Conservation (phyloP, 768 basidiomycete species). For the Jaapia argillacea region DNA sequence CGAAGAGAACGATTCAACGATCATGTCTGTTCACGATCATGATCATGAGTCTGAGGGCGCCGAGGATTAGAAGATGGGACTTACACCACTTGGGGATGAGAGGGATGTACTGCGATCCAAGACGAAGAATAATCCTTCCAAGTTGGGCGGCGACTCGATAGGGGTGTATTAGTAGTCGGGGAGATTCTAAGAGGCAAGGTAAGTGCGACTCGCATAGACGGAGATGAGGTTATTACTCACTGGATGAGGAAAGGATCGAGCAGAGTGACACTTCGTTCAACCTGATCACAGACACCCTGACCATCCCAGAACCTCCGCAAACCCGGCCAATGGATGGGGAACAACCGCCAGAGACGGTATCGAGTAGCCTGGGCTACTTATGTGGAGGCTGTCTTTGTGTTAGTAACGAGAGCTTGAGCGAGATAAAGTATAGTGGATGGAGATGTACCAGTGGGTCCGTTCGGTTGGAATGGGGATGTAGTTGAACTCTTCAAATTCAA, state of each 20-base stretch:
- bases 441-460: too few relatives aligned
- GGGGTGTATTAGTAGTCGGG: constrained; percentile 39
- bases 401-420: too few relatives aligned
- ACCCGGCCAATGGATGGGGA: constrained; percentile 38
- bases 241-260: constrained; percentile 32
- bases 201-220: background rate
- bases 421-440: too few relatives aligned
- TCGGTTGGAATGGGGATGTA: too few relatives aligned
- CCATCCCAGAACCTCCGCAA: constrained; percentile 49
- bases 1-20: too few relatives aligned
- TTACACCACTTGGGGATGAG: constrained; percentile 23
- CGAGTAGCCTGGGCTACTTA: constrained; percentile 32
- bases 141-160: constrained; percentile 48
- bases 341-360: constrained; percentile 40
- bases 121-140: constrained; percentile 29
- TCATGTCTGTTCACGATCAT: constrained; percentile 24
- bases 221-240: constrained; percentile 15
- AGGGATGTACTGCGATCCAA: constrained; percentile 42
- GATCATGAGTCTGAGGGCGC: background rate
- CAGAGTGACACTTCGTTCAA: constrained; percentile 6
- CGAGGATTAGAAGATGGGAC: background rate
- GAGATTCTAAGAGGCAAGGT: constrained; percentile 16
- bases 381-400: too few relatives aligned
- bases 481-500: too few relatives aligned
- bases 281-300: constrained; percentile 42